Evolutionary conservation across 345 rosid species (phyloP), one percentile per base, ranked within the genome.

Genomic region (Sisymbrium altissimum): DNA sequence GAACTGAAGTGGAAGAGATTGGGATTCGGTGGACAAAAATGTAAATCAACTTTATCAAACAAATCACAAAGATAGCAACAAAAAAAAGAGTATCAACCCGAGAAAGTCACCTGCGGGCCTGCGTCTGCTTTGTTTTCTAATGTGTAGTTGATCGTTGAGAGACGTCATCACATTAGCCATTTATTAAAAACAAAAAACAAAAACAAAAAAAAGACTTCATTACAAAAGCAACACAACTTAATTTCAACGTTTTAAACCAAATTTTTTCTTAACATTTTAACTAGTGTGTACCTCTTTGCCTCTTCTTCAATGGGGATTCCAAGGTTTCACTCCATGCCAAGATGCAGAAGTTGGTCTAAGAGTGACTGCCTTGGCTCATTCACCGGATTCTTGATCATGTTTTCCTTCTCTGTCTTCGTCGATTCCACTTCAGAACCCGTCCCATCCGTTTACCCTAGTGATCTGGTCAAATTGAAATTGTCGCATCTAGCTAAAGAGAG

Each of bases 391-490:
- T 58, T 73, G 79, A 18, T 83, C 48, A 13, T 87, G 43, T 69
- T 84, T 79, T 48, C 70, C 68, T 69, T 81, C 73, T 73, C 82
- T 48, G 55, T 76, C 61, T 15, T 82, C 57, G 69, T 66, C 49
- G 83, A 77, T 72, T 57, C 75, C 19, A 40, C 65, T 10, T 60
- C 70, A 63, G 76, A 64, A 65, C 55, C 70, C 18, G 70, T 32
- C 25, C 11, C 55, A 15, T 45, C 65, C 65, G 71, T 69, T 63
- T 62, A 69, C 71, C 62, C 35, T 40, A 29, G 18, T 64, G 82
- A 87, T 72, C 74, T 83, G 60, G 94, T 93, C 43, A 84, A 84
- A 66, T 46, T 89, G 68, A 89, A 90, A 33, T 76, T 93, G 78
- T 72, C 92, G 0, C 77, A 55, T 67, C 66, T 36, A 35, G 89